phyloP scores from a whole-genome alignment of 2,329 filamentous ascomycete genomes.

The Colletotrichum spinosum region DNA sequence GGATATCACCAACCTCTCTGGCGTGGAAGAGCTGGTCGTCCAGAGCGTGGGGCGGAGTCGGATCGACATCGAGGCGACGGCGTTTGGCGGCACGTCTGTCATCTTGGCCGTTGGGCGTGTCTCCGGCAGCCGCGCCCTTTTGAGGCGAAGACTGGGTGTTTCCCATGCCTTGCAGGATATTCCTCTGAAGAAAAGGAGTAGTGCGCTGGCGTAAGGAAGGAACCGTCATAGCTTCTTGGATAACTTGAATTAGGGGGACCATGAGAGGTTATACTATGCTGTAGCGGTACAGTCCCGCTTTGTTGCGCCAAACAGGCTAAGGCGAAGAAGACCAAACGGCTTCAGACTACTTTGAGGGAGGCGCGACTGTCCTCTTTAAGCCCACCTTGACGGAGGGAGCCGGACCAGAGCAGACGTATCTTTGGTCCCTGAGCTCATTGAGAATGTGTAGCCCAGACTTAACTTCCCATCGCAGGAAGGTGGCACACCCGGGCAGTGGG shows the following conservation, averaged over 20 bases:
- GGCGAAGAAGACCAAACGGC: slow-evolving; percentile 5
- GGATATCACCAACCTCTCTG: slow-evolving; percentile 46
- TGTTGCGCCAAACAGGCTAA: slow-evolving; percentile 20
- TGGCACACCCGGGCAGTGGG: too few species aligned
- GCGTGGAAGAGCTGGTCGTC: slow-evolving; percentile 49
- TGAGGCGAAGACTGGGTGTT: slow-evolving; percentile 55
- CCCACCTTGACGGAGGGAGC: slow-evolving; percentile 31
- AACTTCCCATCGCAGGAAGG: not conserved
- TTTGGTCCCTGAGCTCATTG: slow-evolving; percentile 22
- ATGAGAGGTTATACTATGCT: slow-evolving; percentile 18
- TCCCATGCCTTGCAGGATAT: slow-evolving; percentile 60
- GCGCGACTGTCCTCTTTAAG: slow-evolving; percentile 17
- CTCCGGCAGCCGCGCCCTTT: slow-evolving; percentile 47
- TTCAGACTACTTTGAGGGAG: slow-evolving; percentile 17
- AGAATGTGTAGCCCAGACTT: not conserved
- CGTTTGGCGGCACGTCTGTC: slow-evolving; percentile 60
- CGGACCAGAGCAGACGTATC: slow-evolving; percentile 10
- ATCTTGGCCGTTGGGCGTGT: slow-evolving; percentile 50
- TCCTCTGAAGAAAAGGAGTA: slow-evolving; percentile 66
- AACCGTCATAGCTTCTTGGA: slow-evolving; percentile 57
- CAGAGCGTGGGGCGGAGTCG: slow-evolving; percentile 44
- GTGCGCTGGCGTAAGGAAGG: slow-evolving; percentile 59
- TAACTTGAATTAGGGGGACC: slow-evolving; percentile 46
- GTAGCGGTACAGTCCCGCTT: slow-evolving; percentile 24
- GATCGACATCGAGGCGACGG: slow-evolving; percentile 57